Percentiles rank a stretch among this genome's conserved stretches.
Conservation (phyloP, 2,329 filamentous ascomycete species). For the Penicillium vulpinum region DNA sequence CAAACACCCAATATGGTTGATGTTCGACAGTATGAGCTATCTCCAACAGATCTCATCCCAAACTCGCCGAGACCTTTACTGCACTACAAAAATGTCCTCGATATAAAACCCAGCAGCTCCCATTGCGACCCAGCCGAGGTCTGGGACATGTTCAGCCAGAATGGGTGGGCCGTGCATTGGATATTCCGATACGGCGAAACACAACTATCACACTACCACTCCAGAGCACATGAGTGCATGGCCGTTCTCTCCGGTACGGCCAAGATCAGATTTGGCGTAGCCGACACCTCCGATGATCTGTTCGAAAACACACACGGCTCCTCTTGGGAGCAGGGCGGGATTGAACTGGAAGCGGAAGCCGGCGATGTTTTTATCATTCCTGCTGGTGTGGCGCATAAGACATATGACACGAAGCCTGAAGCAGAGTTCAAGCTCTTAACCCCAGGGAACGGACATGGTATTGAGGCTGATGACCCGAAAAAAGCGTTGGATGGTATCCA, state of each 20-base stretch:
- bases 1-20: neutral
- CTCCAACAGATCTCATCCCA: constrained; percentile 49
- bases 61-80: constrained; percentile 56
- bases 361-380: constrained; percentile 63
- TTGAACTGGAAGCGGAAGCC: constrained; percentile 50
- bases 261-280: constrained; percentile 57
- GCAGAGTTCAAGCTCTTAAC: constrained; percentile 45
- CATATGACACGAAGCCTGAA: constrained; percentile 45
- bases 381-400: constrained; percentile 59
- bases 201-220: constrained; percentile 60
- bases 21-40: constrained; percentile 32
- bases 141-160: constrained; percentile 49
- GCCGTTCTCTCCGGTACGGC: constrained; percentile 55
- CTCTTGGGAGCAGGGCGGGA: constrained; percentile 48
- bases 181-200: constrained; percentile 58
- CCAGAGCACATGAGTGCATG: constrained; percentile 59
- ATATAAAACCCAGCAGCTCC: neutral
- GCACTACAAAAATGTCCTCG: constrained; percentile 52
- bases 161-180: constrained; percentile 58
- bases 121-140: constrained; percentile 30
- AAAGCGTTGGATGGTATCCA: constrained; percentile 39
- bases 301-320: constrained; percentile 14
- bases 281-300: constrained; percentile 39
- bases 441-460: constrained; percentile 45
- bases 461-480: constrained; percentile 35